phyloP scores from a whole-genome alignment of 2,329 filamentous ascomycete genomes.

The Colletotrichum theobromicola region DNA sequence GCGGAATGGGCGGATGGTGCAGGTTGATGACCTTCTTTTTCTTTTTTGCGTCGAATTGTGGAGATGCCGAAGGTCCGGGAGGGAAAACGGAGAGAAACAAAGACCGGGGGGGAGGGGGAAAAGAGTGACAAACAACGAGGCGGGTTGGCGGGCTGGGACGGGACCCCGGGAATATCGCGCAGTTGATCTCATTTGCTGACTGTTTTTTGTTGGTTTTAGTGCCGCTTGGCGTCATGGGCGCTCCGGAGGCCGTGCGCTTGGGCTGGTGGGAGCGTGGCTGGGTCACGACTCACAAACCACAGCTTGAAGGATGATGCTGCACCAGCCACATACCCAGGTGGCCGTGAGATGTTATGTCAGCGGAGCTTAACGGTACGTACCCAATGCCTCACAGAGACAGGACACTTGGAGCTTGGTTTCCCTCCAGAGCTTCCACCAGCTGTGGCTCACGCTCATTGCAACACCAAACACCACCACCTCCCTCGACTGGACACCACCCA shows the following conservation, averaged over 20 bases:
- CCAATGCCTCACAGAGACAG: background rate
- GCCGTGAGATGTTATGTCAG: background rate
- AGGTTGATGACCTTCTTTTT: background rate
- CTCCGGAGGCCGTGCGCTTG: background rate
- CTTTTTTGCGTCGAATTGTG: background rate
- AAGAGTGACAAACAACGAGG: background rate
- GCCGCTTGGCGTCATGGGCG: background rate
- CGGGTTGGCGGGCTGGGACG: background rate
- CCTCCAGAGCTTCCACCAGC: background rate
- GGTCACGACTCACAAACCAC: background rate
- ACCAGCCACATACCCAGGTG: background rate
- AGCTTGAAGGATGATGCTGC: rapidly evolving
- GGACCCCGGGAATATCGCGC: background rate
- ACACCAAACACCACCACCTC: background rate
- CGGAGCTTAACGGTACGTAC: background rate
- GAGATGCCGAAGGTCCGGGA: slow-evolving; percentile 17
- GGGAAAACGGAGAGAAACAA: background rate
- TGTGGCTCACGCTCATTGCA: background rate
- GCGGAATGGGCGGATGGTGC: slow-evolving; percentile 8
- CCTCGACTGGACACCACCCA: background rate
- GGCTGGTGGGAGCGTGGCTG: background rate
- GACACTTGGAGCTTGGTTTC: slow-evolving; percentile 9
- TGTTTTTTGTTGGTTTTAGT: background rate
- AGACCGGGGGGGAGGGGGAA: background rate
- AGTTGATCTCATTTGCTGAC: background rate